Evolutionary conservation across 148 eudicot genomes (phyloP).

Genomic region (Rhododendron ovatum): DNA sequence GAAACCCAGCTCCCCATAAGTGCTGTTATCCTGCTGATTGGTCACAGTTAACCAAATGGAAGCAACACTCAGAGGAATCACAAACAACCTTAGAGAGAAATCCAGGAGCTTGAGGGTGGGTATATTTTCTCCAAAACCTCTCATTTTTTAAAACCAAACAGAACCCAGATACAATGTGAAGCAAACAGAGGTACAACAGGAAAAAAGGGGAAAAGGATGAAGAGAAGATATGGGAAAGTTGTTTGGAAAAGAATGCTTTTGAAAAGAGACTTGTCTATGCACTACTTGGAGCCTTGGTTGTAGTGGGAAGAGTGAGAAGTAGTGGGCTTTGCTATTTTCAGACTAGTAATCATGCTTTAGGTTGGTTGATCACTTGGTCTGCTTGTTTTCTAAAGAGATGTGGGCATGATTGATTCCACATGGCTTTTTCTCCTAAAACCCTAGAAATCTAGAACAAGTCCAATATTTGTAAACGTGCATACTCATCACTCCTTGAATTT

Average conservation of each 20-base stretch:
- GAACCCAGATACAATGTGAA: not conserved
- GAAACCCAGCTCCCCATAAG: slow-evolving; percentile 59
- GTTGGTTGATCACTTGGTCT: slow-evolving; percentile 9
- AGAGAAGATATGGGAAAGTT: not conserved
- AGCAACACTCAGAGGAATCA: slow-evolving; percentile 62
- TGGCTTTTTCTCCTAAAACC: not conserved
- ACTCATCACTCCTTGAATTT: not conserved
- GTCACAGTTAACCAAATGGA: slow-evolving; percentile 66
- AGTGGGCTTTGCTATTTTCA: slow-evolving; percentile 17
- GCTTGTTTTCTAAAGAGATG: not conserved
- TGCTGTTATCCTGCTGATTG: slow-evolving; percentile 49
- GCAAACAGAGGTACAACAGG: not conserved
- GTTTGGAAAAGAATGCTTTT: not conserved
- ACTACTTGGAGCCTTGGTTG: not conserved
- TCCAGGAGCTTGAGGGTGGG: slow-evolving; percentile 43
- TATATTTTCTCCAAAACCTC: slow-evolving; percentile 16
- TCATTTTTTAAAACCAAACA: slow-evolving; percentile 17
- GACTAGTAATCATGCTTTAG: slow-evolving; percentile 11
- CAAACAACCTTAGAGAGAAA: slow-evolving; percentile 52
- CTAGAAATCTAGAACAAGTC: not conserved
- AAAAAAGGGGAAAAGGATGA: not conserved
- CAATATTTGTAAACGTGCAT: not conserved
- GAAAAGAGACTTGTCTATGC: not conserved
- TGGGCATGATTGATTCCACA: slow-evolving; percentile 2
- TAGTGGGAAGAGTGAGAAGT: slow-evolving; percentile 26